Evolutionary conservation across 2,329 filamentous ascomycete genomes (phyloP), one percentile per base, ranked within the genome.

Genomic region (Coccinonectria pachysandricola): DNA sequence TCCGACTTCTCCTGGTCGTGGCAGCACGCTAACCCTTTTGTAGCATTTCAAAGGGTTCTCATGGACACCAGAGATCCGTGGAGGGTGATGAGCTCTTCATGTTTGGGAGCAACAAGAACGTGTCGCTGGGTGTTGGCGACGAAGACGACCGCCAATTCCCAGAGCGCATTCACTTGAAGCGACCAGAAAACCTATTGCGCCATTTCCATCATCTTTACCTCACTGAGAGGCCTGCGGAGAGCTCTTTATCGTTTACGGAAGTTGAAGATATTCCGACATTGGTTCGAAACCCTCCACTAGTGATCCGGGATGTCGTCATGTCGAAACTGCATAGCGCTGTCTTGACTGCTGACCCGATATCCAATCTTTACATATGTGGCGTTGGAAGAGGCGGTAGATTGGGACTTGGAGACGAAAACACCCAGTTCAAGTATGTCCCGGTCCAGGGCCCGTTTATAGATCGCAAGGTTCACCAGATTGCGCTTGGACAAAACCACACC

Each of bases 81-180:
- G 33, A 43, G 14, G 88, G 85, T 7, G 84, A 94, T 45, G 91
- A 98, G 48, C 61, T 95, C 1, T 96, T 85, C 46, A 79, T 85
- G 1, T 95, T 96, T 55, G 91, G 91, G 25, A 96, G 87, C 56
- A 98, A 95, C 57, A 92, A 91, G 48, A 98, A 98, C 42, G 59
- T 93, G 7, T 91, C 83, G 0, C 69, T 98, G 12, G 91, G 91
- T 2, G 79, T 96, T 34, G 87, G 87, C n/a, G 87, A 98, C 48
- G 80, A 92, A 45, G 86, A 95, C 50, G 88, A 98, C 49, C 76
- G 91, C 3, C 87, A 96, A 38, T 93, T 80, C 45, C 91, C 91
- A 0, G 91, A 96, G 51, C 79, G 85, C 7, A 75, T 95, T 8
- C 62, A 67, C 16, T 55, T 96, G 17, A 71, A 75, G 29, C 75